Evolutionary conservation across 1,139 yeast genomes (phyloP).

Genomic region (Kurtzmaniella quercitrusa): DNA sequence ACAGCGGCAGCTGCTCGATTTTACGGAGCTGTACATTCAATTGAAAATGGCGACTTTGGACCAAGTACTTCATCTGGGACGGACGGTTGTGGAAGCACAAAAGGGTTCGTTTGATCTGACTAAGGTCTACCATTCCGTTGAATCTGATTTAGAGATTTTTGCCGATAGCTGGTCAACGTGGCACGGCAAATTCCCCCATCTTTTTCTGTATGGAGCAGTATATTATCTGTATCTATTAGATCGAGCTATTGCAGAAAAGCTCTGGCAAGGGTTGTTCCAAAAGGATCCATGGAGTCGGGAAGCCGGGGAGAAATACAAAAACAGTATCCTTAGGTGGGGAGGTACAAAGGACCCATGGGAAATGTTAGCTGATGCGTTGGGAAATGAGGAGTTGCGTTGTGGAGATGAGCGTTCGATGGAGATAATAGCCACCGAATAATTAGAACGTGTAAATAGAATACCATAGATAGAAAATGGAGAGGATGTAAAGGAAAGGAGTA

Average conservation of each 20-base stretch:
- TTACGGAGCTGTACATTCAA: conserved; percentile 81
- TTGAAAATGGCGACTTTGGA: conserved; percentile 87
- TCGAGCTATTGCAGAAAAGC: conserved; percentile 84
- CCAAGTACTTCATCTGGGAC: conserved; percentile 60
- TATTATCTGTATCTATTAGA: conserved; percentile 91
- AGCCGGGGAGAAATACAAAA: conserved; percentile 73
- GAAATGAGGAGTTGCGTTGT: conserved; percentile 49
- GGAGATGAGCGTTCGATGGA: conserved; percentile 80
- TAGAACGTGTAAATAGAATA: background rate
- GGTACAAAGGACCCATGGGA: conserved; percentile 90
- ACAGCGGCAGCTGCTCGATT: conserved; percentile 52
- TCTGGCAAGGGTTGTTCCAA: conserved; percentile 72
- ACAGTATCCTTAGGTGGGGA: conserved; percentile 83
- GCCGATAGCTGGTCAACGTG: conserved; percentile 70
- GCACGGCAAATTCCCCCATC: conserved; percentile 94
- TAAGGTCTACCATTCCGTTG: conserved; percentile 61
- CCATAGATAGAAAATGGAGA: background rate
- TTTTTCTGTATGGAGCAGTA: conserved; percentile 91
- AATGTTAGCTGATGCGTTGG: conserved; percentile 76
- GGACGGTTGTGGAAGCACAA: conserved; percentile 31
- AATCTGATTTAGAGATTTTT: conserved; percentile 49
- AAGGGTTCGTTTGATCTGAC: conserved; percentile 45
- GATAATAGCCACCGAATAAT: conserved; percentile 26
- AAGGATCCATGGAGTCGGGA: conserved; percentile 64
- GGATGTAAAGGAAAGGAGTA: background rate